phyloP scores from a whole-genome alignment of 192 early-diverging fungal species.

The Backusella tuberculispora region DNA sequence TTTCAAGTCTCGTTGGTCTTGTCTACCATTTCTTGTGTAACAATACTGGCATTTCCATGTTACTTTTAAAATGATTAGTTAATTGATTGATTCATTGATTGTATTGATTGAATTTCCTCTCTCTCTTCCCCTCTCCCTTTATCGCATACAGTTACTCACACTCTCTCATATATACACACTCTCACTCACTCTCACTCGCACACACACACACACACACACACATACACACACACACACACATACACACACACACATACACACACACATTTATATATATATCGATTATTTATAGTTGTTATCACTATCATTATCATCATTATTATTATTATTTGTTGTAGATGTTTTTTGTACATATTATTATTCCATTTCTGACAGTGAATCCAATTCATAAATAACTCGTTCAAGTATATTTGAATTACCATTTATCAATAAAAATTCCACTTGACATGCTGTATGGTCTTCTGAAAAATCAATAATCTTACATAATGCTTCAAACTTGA shows the following conservation, averaged over 20 bases:
- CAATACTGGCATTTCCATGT: background rate
- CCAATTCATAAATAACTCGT: slow-evolving; percentile 7
- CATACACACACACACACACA: no score
- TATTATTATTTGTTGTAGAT: background rate
- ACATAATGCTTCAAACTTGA: background rate
- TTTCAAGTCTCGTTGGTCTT: slow-evolving; percentile 29
- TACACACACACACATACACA: no score
- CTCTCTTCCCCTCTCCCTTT: no score
- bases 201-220: no score
- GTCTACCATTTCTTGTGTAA: slow-evolving; percentile 31
- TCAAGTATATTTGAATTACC: background rate
- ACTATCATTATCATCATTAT: no score
- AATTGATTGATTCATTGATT: background rate
- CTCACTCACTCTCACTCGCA: no score
- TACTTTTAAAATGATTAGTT: background rate
- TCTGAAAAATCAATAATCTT: background rate
- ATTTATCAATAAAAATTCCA: slow-evolving; percentile 1
- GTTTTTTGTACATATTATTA: background rate
- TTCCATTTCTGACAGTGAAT: background rate
- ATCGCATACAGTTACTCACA: no score
- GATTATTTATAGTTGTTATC: no score
- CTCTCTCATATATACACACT: no score
- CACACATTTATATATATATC: no score
- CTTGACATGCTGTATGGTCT: slow-evolving; percentile 4
- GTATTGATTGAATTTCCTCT: no score